Percentiles rank a stretch among this genome's conserved stretches.
These are phyloP conservation scores for Botryosphaeria agaves DNA, from an alignment of 2,329 filamentous ascomycete genomes.

Conservation along the genomic window DNA sequence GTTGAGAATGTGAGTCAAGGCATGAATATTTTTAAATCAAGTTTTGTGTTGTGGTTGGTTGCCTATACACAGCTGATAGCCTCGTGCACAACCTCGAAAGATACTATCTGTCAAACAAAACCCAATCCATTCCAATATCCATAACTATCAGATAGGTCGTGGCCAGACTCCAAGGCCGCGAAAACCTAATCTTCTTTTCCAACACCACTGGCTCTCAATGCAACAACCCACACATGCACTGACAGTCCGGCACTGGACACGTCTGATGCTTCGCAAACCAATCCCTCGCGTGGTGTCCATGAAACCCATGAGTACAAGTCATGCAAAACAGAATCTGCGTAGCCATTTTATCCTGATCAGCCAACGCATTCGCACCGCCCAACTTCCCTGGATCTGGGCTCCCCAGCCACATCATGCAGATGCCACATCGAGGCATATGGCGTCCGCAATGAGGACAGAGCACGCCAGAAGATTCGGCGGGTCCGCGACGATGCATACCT, in stretches of 20 bases:
- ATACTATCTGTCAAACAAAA: no score
- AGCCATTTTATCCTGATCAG: conserved; percentile 27
- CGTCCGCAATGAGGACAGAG: conserved; percentile 44
- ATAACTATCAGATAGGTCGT: no score
- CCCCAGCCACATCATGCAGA: conserved; percentile 45
- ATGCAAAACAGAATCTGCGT: conserved; percentile 43
- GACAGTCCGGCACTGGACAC: conserved; percentile 38
- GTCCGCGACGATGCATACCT: conserved; percentile 3
- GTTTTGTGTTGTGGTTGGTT: no score
- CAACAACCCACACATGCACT: conserved; percentile 30
- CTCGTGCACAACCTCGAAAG: no score
- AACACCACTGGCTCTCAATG: not conserved
- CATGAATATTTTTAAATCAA: no score
- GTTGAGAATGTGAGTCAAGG: no score
- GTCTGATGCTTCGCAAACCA: conserved; percentile 40
- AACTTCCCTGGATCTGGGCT: conserved; percentile 34
- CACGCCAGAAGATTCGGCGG: conserved; percentile 19
- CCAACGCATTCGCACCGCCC: conserved; percentile 7
- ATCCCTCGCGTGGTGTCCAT: conserved; percentile 42
- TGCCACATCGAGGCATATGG: conserved; percentile 43
- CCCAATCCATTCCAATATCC: no score
- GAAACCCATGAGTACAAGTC: conserved; percentile 45
- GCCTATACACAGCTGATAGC: no score
- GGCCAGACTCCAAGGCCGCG: no score
- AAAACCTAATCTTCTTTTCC: not conserved